Evolutionary conservation across 2,329 filamentous ascomycete genomes (phyloP).

Genomic region (Diaporthe batatas): DNA sequence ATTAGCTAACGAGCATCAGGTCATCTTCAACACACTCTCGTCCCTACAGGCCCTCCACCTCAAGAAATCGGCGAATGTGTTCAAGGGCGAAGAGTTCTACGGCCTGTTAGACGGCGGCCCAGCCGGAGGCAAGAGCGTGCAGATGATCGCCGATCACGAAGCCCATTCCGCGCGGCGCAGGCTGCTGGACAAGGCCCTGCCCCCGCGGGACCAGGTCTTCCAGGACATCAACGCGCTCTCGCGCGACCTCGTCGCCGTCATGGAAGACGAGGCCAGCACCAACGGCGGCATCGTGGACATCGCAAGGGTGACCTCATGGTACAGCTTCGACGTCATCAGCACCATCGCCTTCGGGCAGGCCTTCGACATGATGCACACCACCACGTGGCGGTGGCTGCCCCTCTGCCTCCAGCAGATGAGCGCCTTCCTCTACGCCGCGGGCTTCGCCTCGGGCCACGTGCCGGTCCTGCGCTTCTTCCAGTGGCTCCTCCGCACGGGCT

Average conservation of each 20-base stretch:
- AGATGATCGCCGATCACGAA: slow-evolving; percentile 17
- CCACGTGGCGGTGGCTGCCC: background rate
- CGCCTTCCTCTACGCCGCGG: slow-evolving; percentile 17
- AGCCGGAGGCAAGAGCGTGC: slow-evolving; percentile 13
- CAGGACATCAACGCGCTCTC: slow-evolving; percentile 16
- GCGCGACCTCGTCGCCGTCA: background rate
- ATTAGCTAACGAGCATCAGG: background rate
- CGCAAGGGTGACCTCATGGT: slow-evolving; percentile 5
- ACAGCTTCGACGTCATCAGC: slow-evolving; percentile 30
- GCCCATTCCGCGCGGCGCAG: slow-evolving; percentile 11
- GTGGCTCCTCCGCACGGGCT: slow-evolving; percentile 9
- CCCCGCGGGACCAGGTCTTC: slow-evolving; percentile 6
- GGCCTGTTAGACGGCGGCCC: background rate
- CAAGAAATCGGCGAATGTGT: slow-evolving; percentile 8
- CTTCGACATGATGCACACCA: slow-evolving; percentile 5
- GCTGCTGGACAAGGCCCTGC: slow-evolving; percentile 10
- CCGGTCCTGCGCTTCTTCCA: background rate
- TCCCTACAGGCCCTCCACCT: slow-evolving; percentile 11
- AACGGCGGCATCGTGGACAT: background rate
- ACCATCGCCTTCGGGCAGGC: slow-evolving; percentile 7
- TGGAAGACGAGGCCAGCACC: background rate
- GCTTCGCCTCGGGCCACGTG: background rate
- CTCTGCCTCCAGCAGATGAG: slow-evolving; percentile 21
- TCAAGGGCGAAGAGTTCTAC: slow-evolving; percentile 24
- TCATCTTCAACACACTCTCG: slow-evolving; percentile 22